phyloP scores from a whole-genome alignment of 176 grass and related monocot species.

The Juncus effusus region DNA sequence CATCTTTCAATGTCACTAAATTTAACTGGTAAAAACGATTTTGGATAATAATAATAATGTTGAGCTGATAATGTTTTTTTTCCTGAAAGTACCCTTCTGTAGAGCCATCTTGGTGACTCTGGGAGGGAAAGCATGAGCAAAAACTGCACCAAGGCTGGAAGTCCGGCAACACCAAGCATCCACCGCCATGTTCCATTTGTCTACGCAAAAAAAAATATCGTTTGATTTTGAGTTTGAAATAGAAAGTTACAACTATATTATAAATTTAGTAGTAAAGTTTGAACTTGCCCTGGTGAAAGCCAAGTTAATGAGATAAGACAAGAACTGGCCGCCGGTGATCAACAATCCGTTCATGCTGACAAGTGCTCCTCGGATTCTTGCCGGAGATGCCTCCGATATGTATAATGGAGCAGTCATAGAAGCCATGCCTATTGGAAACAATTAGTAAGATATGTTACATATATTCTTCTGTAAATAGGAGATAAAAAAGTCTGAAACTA shows the following conservation, averaged over 20 bases:
- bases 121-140: constrained; percentile 64
- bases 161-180: constrained; percentile 80
- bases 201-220: constrained; percentile 15
- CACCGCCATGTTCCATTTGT: constrained; percentile 81
- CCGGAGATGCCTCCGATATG: constrained; percentile 80
- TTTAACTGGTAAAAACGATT: neutral
- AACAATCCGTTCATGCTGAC: constrained; percentile 85
- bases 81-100: constrained; percentile 57
- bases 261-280: neutral
- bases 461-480: too few relatives aligned
- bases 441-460: too few relatives aligned
- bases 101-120: constrained; percentile 11
- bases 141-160: constrained; percentile 73
- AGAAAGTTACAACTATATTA: neutral
- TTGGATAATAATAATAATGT: neutral
- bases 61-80: neutral
- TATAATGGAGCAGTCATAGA: constrained; percentile 87
- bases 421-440: constrained; percentile 32
- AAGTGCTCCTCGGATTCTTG: constrained; percentile 63
- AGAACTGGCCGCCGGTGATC: constrained; percentile 84
- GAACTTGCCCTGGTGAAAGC: constrained; percentile 58
- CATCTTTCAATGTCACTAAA: neutral
- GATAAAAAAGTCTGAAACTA: too few relatives aligned
- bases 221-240: neutral
- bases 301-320: constrained; percentile 81